phyloP scores from a whole-genome alignment of 2,329 filamentous ascomycete species.

The Paecilomyces dactylethromorphus region DNA sequence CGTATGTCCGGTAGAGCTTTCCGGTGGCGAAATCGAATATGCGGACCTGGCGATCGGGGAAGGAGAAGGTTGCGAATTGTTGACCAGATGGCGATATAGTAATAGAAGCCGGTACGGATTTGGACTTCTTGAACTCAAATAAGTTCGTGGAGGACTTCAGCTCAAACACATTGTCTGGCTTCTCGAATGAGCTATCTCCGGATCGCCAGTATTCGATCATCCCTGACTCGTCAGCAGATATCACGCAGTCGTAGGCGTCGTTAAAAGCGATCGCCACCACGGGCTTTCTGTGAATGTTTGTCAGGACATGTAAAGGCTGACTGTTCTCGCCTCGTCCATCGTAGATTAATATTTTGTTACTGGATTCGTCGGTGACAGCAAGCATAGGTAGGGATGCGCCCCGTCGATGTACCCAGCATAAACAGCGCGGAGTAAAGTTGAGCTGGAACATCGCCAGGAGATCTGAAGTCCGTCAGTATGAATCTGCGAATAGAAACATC shows the following conservation, averaged over 20 bases:
- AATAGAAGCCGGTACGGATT: slow-evolving; percentile 73
- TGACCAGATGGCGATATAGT: slow-evolving; percentile 80
- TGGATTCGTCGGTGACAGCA: slow-evolving; percentile 71
- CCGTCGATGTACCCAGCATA: slow-evolving; percentile 88
- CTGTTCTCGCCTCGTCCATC: slow-evolving; percentile 81
- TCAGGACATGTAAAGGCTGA: slow-evolving; percentile 68
- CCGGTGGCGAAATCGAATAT: slow-evolving; percentile 87
- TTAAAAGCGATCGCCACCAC: slow-evolving; percentile 88
- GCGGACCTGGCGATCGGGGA: slow-evolving; percentile 88
- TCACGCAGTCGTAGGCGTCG: slow-evolving; percentile 76
- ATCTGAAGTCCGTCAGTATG: slow-evolving; percentile 43
- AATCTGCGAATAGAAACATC: neutral
- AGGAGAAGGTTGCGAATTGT: slow-evolving; percentile 81
- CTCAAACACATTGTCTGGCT: slow-evolving; percentile 84
- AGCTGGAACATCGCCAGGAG: slow-evolving; percentile 76
- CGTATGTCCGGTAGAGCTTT: slow-evolving; percentile 86
- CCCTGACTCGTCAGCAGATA: slow-evolving; percentile 81
- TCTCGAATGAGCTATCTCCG: slow-evolving; percentile 66
- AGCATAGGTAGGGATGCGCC: slow-evolving; percentile 83
- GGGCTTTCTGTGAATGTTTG: slow-evolving; percentile 70
- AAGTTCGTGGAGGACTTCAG: slow-evolving; percentile 91
- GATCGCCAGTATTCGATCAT: slow-evolving; percentile 98
- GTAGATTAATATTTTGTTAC: slow-evolving; percentile 71
- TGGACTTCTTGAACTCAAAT: slow-evolving; percentile 96
- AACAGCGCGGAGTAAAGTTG: slow-evolving; percentile 64